Evolutionary conservation across 2,329 filamentous ascomycete genomes (phyloP).

Genomic region (Fusarium subtropicale): DNA sequence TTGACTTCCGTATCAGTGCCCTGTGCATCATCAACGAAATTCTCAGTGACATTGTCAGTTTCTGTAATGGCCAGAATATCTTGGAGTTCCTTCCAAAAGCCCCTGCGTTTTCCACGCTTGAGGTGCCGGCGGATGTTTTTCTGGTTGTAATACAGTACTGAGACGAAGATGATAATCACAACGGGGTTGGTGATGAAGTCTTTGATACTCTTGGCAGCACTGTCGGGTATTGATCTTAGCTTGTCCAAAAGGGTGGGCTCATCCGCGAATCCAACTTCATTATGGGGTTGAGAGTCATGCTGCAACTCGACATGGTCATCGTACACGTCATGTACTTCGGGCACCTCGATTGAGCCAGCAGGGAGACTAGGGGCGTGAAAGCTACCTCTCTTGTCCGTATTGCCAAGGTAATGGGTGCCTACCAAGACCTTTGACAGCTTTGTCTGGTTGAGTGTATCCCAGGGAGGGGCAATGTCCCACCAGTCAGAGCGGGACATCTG

Average conservation of each 20-base stretch:
- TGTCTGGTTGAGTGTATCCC: constrained; percentile 55
- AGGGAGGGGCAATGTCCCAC: constrained; percentile 57
- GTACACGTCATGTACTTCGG: constrained; percentile 12
- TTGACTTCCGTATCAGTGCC: constrained; percentile 36
- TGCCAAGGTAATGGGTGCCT: constrained; percentile 76
- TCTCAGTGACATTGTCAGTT: neutral
- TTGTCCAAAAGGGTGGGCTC: constrained; percentile 61
- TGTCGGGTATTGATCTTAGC: constrained; percentile 63
- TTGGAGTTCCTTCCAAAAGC: constrained; percentile 47
- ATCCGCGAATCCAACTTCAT: constrained; percentile 47
- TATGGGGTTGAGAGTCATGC: constrained; percentile 50
- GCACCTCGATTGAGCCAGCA: constrained; percentile 48
- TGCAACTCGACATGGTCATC: constrained; percentile 47
- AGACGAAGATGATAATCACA: constrained; percentile 59
- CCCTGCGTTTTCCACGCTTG: constrained; percentile 49
- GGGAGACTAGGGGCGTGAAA: constrained; percentile 55
- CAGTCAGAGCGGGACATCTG: constrained; percentile 60
- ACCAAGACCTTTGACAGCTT: constrained; percentile 72
- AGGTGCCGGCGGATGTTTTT: constrained; percentile 59
- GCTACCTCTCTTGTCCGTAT: constrained; percentile 46
- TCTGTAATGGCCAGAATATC: constrained; percentile 19
- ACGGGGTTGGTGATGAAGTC: constrained; percentile 69
- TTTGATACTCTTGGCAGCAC: constrained; percentile 61
- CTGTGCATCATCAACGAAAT: constrained; percentile 30
- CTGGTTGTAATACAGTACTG: constrained; percentile 57